Conservation (phyloP, 805 yeast species). For the Scheffersomyces coipomensis region DNA sequence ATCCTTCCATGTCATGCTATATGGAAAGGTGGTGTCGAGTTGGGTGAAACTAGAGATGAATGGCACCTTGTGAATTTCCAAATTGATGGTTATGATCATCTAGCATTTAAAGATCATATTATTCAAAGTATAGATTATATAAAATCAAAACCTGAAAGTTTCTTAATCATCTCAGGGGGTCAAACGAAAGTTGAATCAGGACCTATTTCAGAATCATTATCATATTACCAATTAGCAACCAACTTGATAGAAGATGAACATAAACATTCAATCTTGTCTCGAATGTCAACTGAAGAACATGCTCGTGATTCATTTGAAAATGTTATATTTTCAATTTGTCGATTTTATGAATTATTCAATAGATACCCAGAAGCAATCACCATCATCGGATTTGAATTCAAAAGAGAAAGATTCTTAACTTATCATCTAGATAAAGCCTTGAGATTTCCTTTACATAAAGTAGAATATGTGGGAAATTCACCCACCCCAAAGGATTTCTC, state of each 20-base stretch:
- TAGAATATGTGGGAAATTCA: constrained; percentile 55
- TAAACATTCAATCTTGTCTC: constrained; percentile 10
- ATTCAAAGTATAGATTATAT: constrained; percentile 39
- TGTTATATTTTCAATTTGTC: constrained; percentile 56
- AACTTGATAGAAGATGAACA: constrained; percentile 17
- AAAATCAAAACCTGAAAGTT: constrained; percentile 21
- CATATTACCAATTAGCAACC: constrained; percentile 50
- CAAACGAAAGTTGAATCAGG: constrained; percentile 61
- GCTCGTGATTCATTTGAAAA: constrained; percentile 84
- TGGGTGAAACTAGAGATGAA: constrained; percentile 49
- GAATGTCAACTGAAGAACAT: constrained; percentile 59
- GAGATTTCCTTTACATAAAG: constrained; percentile 31
- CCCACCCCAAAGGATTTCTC: constrained; percentile 46
- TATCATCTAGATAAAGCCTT: constrained; percentile 53
- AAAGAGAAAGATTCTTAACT: constrained; percentile 55
- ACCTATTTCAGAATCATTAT: constrained; percentile 57
- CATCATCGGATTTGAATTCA: constrained; percentile 75
- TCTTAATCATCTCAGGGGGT: constrained; percentile 63
- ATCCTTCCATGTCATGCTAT: constrained; percentile 56
- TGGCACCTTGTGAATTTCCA: constrained; percentile 75
- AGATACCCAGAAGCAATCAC: constrained; percentile 52
- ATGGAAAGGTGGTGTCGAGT: constrained; percentile 45
- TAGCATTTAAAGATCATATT: constrained; percentile 64
- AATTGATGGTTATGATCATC: constrained; percentile 64
- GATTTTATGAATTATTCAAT: constrained; percentile 47